Percentiles rank a stretch among this genome's conserved stretches.
Conservation (phyloP, 83 land plant genomes). For the Thuja plicata region DNA sequence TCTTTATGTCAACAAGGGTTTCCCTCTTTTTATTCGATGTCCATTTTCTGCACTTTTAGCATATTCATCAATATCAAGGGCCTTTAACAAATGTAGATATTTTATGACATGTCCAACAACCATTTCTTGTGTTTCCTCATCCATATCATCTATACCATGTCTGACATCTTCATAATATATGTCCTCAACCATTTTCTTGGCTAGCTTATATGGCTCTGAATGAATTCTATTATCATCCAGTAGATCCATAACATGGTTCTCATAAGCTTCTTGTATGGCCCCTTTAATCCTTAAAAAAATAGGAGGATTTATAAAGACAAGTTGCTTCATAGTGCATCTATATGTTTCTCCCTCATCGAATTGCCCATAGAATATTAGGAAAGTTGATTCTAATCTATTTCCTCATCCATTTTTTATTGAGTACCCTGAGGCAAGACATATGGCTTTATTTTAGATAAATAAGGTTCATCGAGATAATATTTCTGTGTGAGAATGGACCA, state of each 20-base stretch:
- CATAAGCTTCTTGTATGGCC: conserved; percentile 68
- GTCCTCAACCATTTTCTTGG: conserved; percentile 75
- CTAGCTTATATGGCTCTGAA: conserved; percentile 92
- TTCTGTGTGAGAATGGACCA: no score
- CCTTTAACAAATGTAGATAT: conserved; percentile 53
- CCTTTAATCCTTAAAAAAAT: conserved; percentile 73
- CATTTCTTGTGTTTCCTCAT: conserved; percentile 86
- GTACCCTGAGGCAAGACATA: no score
- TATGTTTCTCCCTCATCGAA: no score
- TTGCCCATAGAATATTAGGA: no score
- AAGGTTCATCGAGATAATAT: no score
- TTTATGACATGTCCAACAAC: conserved; percentile 93
- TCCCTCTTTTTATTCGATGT: conserved; percentile 48
- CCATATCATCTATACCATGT: conserved; percentile 61
- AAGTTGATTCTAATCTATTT: no score
- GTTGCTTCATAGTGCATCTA: conserved; percentile 66
- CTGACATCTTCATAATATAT: no score
- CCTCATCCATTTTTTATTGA: no score
- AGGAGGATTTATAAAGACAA: conserved; percentile 82
- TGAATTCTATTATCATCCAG: conserved; percentile 96
- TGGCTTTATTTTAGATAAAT: no score
- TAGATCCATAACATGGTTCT: conserved; percentile 70
- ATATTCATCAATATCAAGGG: conserved; percentile 67
- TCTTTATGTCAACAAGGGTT: no score
- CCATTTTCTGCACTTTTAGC: conserved; percentile 65